phyloP scores from a whole-genome alignment of 1,139 yeast species.

The Yarrowia galli region DNA sequence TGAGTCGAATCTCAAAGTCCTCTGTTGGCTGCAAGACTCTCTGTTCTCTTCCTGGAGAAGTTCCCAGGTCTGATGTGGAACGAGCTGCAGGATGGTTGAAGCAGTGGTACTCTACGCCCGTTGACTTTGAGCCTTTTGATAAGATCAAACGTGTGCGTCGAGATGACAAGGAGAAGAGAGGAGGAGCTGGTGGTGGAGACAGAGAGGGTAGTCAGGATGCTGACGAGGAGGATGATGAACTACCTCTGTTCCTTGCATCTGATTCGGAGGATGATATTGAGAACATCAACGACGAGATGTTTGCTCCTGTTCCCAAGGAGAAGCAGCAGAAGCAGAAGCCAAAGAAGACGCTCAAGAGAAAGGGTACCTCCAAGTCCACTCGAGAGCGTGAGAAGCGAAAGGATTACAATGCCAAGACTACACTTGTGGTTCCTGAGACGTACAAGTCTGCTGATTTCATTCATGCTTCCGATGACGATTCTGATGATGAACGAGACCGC shows the following conservation, averaged over 20 bases:
- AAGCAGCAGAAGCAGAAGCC: conserved; percentile 38
- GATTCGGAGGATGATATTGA: conserved; percentile 41
- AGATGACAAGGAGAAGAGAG: neutral
- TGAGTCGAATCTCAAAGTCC: conserved; percentile 32
- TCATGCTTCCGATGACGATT: conserved; percentile 70
- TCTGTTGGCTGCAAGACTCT: conserved; percentile 22
- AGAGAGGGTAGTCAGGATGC: neutral
- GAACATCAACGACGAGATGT: conserved; percentile 29
- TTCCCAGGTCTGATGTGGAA: neutral
- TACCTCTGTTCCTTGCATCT: conserved; percentile 43
- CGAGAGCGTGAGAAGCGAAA: neutral
- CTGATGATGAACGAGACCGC: conserved; percentile 63
- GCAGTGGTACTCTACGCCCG: conserved; percentile 2
- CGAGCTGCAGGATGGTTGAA: neutral
- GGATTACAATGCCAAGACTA: neutral
- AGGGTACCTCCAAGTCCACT: conserved; percentile 7
- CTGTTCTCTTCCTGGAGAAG: conserved; percentile 1
- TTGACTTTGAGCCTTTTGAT: conserved; percentile 40
- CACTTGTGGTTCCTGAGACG: neutral
- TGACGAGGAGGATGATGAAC: conserved; percentile 41
- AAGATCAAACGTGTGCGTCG: conserved; percentile 32
- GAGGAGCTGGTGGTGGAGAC: neutral
- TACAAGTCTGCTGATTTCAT: conserved; percentile 57
- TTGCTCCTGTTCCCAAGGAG: conserved; percentile 13
- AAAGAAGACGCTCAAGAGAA: conserved; percentile 19